These are phyloP conservation scores for Porpolomopsis calyptriformis DNA, from an alignment of 768 basidiomycete species.

Conservation along the genomic window DNA sequence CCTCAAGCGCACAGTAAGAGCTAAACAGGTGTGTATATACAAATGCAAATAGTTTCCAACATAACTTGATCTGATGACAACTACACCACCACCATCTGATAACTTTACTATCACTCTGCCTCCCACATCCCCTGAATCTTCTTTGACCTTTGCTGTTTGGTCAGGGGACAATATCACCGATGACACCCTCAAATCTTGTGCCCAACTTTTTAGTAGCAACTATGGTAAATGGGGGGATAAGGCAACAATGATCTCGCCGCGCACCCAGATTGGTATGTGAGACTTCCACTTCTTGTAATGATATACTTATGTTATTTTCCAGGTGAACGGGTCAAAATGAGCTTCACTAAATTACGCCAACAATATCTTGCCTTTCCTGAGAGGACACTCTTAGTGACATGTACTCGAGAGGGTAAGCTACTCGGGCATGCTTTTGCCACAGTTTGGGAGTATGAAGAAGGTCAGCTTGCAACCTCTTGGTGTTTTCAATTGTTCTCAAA, in stretches of 20 bases:
- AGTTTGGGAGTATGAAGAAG: conserved; percentile 19
- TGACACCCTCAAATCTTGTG: conserved; percentile 13
- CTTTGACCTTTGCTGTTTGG: not conserved
- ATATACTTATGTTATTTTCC: conserved; percentile 3
- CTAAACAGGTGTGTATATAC: too few relatives aligned
- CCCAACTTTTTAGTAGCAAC: conserved; percentile 20
- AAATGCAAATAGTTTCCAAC: too few relatives aligned
- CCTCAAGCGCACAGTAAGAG: too few relatives aligned
- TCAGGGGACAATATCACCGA: not conserved
- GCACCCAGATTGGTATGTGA: conserved; percentile 10
- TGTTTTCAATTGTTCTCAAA: not conserved
- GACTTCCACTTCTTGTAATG: not conserved
- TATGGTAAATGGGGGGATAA: conserved; percentile 21
- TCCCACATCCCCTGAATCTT: not conserved
- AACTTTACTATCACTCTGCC: too few relatives aligned
- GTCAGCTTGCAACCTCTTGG: conserved; percentile 5
- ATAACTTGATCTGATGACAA: too few relatives aligned
- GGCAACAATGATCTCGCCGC: conserved; percentile 5
- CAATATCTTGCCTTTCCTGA: conserved; percentile 10
- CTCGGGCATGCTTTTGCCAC: conserved; percentile 24
- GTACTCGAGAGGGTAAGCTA: conserved; percentile 10
- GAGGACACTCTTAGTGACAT: conserved; percentile 14
- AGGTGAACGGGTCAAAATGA: conserved; percentile 3
- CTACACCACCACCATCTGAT: too few relatives aligned
- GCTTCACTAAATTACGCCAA: conserved; percentile 1